Evolutionary conservation across 2,329 filamentous ascomycete genomes (phyloP), one percentile per base, ranked within the genome.

Genomic region (Sarocladiaceae sp.): DNA sequence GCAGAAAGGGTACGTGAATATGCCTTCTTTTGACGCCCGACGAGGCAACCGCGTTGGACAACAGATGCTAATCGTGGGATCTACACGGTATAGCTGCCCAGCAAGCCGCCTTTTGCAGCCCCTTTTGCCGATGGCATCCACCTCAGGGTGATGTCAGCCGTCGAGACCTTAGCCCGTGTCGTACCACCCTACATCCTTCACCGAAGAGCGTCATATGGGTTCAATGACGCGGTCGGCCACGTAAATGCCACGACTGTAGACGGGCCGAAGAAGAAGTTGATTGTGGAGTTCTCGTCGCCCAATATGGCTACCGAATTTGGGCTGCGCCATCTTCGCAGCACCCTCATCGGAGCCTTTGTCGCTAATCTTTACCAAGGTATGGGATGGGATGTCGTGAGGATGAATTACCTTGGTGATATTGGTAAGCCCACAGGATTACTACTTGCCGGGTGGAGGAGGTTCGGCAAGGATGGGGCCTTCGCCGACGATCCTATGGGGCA

Each of bases 321-420:
- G 55, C 83, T 83, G 2, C 79, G 80, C 1, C 86, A 89, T 69
- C 71, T 89, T 59, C 73, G 86, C 58, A 87, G 83, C 61, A 88
- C 86, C 29, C 82, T 89, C 53, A 83, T 89, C 40, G 86, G 86
- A 28, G 78, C 82, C 2, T 88, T 86, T 62, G 66, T 89, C 23
- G 72, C 83, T 2, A 87, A 88, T 57, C 64, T 88, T 3, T 83
- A 88, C 59, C 70, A 83, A 57, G 73, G 71, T 10, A 82, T 82
- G 55, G 86, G 85, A 4, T 88, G 83, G 82, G 78, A 88, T 6
- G 83, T 88, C 1, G 66, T 81, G 25, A 75, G 80, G 23, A 79
- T 88, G 72, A 89, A 89, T 65, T 89, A 88, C 60, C 71, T 89
- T 0, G 86, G 86, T 4, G 86, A 90, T 60, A 89, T 86, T 86